Evolutionary conservation across 306 rosid genomes (phyloP).

Genomic region (Psophocarpus tetragonolobus): DNA sequence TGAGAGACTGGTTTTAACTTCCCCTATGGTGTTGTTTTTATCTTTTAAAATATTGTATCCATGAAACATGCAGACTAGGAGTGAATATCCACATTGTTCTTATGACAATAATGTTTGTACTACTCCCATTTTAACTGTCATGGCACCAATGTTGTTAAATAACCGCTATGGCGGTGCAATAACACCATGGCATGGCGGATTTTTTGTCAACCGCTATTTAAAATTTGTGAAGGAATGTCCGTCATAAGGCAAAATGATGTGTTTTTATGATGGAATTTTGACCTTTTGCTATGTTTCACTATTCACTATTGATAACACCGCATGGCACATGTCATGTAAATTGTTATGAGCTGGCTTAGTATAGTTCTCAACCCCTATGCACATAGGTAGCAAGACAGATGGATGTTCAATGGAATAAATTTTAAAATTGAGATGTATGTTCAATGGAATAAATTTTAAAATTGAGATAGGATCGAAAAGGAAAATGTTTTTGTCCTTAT

Average conservation of each 20-base stretch:
- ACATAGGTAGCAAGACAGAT: background rate
- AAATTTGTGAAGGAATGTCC: no score
- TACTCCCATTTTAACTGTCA: background rate
- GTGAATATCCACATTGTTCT: background rate
- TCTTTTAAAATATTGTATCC: background rate
- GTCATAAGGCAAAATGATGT: no score
- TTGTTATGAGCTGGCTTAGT: background rate
- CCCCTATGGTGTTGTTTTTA: background rate
- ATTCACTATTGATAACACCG: no score
- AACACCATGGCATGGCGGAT: no score
- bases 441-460: background rate
- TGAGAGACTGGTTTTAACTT: background rate
- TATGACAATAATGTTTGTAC: background rate
- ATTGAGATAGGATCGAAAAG: background rate
- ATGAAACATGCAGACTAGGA: constrained; percentile 3
- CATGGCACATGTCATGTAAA: background rate
- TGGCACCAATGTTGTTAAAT: no score
- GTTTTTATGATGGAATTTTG: no score
- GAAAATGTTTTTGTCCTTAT: background rate
- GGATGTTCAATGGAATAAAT: background rate
- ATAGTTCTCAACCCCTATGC: background rate
- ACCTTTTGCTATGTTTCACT: no score
- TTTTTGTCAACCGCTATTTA: no score
- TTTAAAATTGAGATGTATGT: background rate
- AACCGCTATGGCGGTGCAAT: no score